Base-by-base conservation (phyloP, 1,139 yeast genomes). In the Yamadazyma pseudoaaseri region DNA sequence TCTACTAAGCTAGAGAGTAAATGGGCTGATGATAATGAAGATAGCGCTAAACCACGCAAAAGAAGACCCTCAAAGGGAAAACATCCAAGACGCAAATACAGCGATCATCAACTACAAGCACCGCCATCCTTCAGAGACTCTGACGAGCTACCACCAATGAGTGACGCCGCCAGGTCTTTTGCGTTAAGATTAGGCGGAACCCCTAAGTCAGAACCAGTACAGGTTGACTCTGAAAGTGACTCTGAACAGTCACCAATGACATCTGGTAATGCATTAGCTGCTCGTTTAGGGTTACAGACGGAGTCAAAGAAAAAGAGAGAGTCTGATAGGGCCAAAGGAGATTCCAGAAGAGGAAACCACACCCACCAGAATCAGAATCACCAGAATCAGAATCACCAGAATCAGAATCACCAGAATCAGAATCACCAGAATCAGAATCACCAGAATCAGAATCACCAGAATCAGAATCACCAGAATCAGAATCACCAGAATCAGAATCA, bases 141-240 rank as follows among this genome's bases (percentile, higher is more conserved):
- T 3, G 54, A 45, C 9, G 42, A 39, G 15, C 34, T 41, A n/a
- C 48, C 49, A 1, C 57, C 61, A 5, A 49, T 53, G 56, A 42
- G 59, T 0, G 49, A 47, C 5, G 63, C 64, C 2, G 64, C 56
- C 2, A 45, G 42, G 29, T 48, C 54, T 10, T 48, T 60, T 32
- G 65, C 65, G 2, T 45, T 57, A 2, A 43, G 65, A 31, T 37
- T 58, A 11, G 60, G 61, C 2, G 13, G 11, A 14, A 14, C 23
- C 3, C n/a, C 16, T 7, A 9, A 28, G 11, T 13, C 13, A 6
- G n/a, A 26, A 9, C 8, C 6, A 16, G 25, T 11, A 8, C 11
- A 24, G n/a, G 13, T 9, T 12, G 16, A 26, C 16, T 29, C 26
- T 3, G 29, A 28, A 14, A n/a, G 27, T 3, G 36, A 33, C 6